These are phyloP conservation scores for Beauveria varroae DNA, from an alignment of 2,329 filamentous ascomycete species.

Conservation along the genomic window DNA sequence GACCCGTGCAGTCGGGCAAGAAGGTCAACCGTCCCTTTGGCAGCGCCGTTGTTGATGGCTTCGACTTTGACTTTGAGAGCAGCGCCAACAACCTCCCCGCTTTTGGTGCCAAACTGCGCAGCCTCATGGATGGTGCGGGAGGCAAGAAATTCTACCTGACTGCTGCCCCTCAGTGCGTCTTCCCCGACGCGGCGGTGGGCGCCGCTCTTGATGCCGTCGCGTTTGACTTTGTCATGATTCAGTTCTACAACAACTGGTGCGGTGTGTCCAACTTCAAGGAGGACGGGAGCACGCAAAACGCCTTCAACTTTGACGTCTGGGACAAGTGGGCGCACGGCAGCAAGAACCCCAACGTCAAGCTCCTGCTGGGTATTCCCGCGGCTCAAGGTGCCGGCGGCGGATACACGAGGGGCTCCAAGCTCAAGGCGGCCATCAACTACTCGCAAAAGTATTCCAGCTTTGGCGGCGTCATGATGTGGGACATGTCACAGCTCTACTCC, in stretches of 20 bases:
- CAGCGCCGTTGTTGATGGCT: conserved; percentile 58
- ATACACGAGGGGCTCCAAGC: conserved; percentile 40
- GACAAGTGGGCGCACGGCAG: conserved; percentile 56
- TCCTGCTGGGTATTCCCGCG: conserved; percentile 55
- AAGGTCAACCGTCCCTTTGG: conserved; percentile 58
- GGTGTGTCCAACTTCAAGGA: conserved; percentile 44
- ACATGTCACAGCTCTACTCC: conserved; percentile 52
- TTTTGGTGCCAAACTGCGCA: conserved; percentile 52
- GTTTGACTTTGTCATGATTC: conserved; percentile 55
- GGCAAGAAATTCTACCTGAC: conserved; percentile 55
- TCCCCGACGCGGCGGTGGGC: conserved; percentile 53
- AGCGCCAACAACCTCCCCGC: conserved; percentile 49
- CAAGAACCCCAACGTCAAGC: conserved; percentile 51
- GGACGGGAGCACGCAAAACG: conserved; percentile 36
- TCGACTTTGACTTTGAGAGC: conserved; percentile 70
- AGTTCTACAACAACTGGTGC: conserved; percentile 66
- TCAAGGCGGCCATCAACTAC: conserved; percentile 46
- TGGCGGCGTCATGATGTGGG: conserved; percentile 64
- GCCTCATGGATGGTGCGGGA: conserved; percentile 42
- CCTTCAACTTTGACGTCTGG: conserved; percentile 58
- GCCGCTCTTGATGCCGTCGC: conserved; percentile 47
- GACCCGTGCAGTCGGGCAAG: conserved; percentile 40
- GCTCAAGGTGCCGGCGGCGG: conserved; percentile 46
- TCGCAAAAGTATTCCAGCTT: conserved; percentile 50
- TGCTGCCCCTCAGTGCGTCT: conserved; percentile 61